Conservation (phyloP, 148 eudicot genomes). For the Camellia sinensis region DNA sequence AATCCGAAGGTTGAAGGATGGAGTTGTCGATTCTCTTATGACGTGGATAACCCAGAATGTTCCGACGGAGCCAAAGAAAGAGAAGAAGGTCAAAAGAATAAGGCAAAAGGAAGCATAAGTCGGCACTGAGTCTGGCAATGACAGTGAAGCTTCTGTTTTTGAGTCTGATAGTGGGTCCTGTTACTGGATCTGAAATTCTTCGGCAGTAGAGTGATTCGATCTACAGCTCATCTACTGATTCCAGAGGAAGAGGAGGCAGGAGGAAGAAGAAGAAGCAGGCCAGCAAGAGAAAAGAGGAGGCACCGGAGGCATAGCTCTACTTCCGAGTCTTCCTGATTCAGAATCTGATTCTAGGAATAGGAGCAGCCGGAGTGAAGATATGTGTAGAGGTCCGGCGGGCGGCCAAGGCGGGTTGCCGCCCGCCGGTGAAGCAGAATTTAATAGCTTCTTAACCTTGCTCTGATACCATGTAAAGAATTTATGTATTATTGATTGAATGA, state of each 20-base stretch:
- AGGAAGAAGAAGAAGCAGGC: conserved; percentile 45
- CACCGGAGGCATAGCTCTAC: conserved; percentile 60
- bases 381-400: too few relatives aligned
- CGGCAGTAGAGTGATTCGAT: conserved; percentile 66
- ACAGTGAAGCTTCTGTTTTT: conserved; percentile 72
- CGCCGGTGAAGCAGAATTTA: too few relatives aligned
- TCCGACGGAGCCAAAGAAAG: conserved; percentile 35
- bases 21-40: conserved; percentile 43
- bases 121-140: conserved; percentile 57
- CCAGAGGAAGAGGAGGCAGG: conserved; percentile 71
- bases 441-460: too few relatives aligned
- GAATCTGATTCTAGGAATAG: conserved; percentile 64
- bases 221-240: conserved; percentile 66
- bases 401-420: too few relatives aligned
- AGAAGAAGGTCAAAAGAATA: conserved; percentile 46
- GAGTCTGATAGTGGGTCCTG: conserved; percentile 63
- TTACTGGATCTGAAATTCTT: conserved; percentile 58
- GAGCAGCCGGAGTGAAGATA: conserved; percentile 58
- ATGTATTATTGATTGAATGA: too few relatives aligned
- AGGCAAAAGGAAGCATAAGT: conserved; percentile 71
- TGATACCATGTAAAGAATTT: too few relatives aligned
- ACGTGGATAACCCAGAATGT: conserved; percentile 63
- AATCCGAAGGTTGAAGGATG: conserved; percentile 82
- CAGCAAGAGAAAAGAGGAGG: conserved; percentile 45
- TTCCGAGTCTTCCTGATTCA: conserved; percentile 68